Evolutionary conservation across 257 asterid genomes (phyloP).

Genomic region (Solanum neorickii): DNA sequence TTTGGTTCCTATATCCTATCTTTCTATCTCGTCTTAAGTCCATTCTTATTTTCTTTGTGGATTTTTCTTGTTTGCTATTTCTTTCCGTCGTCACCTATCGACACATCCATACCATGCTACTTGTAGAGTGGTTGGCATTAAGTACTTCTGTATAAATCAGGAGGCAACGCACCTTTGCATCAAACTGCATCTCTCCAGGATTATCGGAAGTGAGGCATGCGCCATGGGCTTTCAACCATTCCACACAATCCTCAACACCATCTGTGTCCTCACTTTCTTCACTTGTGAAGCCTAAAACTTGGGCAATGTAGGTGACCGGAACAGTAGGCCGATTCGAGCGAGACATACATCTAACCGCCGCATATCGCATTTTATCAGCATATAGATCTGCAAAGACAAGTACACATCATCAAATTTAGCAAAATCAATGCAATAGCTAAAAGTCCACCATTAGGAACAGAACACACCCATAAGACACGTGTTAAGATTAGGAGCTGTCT

Average conservation of each 20-base stretch:
- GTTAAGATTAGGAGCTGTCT: constrained; percentile 75
- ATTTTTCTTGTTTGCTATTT: background rate
- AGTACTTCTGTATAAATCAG: background rate
- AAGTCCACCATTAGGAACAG: background rate
- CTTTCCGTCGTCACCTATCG: background rate
- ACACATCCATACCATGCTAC: background rate
- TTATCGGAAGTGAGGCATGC: constrained; percentile 62
- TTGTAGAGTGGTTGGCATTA: background rate
- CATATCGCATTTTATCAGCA: constrained; percentile 96
- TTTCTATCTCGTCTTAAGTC: background rate
- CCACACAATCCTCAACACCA: constrained; percentile 78
- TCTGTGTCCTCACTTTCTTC: constrained; percentile 46
- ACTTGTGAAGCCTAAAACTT: constrained; percentile 62
- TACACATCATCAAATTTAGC: background rate
- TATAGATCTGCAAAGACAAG: constrained; percentile 56
- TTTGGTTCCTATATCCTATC: background rate
- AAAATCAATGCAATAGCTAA: background rate
- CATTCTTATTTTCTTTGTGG: background rate
- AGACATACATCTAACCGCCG: constrained; percentile 79
- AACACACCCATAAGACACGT: constrained; percentile 73
- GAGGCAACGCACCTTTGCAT: constrained; percentile 52
- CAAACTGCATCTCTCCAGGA: constrained; percentile 69
- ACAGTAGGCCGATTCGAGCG: constrained; percentile 96
- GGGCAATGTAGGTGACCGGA: constrained; percentile 71
- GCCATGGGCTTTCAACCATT: constrained; percentile 96